Evolutionary conservation across 768 basidiomycete genomes (phyloP), one percentile per base, ranked within the genome.

Genomic region (Galerina sulciceps): DNA sequence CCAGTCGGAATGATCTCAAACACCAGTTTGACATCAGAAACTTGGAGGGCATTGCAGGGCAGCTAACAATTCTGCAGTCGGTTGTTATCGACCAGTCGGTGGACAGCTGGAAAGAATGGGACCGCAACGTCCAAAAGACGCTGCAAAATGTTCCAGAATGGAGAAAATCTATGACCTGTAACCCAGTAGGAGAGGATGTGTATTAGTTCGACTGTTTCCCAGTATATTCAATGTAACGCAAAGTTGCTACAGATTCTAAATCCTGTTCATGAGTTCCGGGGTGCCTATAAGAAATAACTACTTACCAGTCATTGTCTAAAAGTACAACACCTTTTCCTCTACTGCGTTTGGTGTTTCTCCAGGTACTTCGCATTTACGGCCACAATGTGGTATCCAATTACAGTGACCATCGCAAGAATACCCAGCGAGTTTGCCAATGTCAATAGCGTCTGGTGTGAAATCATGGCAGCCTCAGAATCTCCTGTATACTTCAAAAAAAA

Each of bases 351-450:
- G 31, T 59, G 63, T 41, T 61, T 59, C 59, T 66, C 70, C 58
- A 71, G 71, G 69, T 69, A 82, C 61, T 69, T 66, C 22, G 86
- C 85, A 67, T 95, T 95, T 59, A 96, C 93, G 38, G 92, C 88
- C 53, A 98, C 78, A 65, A 96, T 85, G 75, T 98, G 95, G 74
- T 96, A 97, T 47, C 86, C 83, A 51, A 98, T 88, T 55, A 94
- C 89, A 4, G 91, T 87, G 63, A 93, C 66, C 88, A 98, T 93
- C 22, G 95, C 91, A 45, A 91, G 78, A 40, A 87, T 79, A 37
- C 95, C 95, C n/a, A 96, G 86, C 38, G 85, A 79, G 73, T 94
- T 95, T 57, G 93, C 89, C 50, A 96, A 81, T 53, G 83, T 81
- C 74, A 93, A 92, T 35, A 96, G 82, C 8, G 91, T 92, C 62